Evolutionary conservation across 1,284 basidiomycete species (phyloP), one percentile per base, ranked within the genome.

Genomic region (Erythrobasidium hasegawianum): DNA sequence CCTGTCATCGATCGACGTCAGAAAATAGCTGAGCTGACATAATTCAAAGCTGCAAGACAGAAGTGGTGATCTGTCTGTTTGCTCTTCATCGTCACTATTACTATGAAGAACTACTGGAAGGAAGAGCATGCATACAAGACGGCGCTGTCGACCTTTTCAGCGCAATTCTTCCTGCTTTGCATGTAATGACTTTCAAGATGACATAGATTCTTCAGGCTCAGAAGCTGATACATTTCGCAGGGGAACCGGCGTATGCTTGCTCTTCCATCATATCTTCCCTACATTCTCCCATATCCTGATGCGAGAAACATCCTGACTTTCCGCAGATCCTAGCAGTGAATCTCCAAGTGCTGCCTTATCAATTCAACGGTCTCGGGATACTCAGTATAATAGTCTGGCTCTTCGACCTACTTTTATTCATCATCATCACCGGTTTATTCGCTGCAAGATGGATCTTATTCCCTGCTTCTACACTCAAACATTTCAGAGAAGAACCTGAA

Each of bases 31-130:
- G n/a, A n/a, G n/a, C n/a, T n/a, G n/a, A n/a, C n/a, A n/a, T n/a
- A n/a, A n/a, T n/a, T n/a, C n/a, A n/a, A n/a, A n/a, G n/a, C n/a
- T n/a, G n/a, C n/a, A n/a, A n/a, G n/a, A n/a, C n/a, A n/a, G n/a
- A n/a, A n/a, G n/a, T n/a, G n/a, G n/a, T n/a, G n/a, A n/a, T n/a
- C n/a, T n/a, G n/a, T n/a, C n/a, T n/a, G n/a, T n/a, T 33, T 33
- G 4, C 33, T 33, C 16, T 47, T 14, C 14, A 47, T 47, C n/a
- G 50, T 9, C 26, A 29, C 5, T 29, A 8, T 53, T n/a, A 53
- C n/a, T 7, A 53, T 53, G 50, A 22, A 22, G 26, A 53, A 27
- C 50, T 53, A 22, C 50, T 53, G 50, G 50, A 53, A 53, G 50
- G 7, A 53, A 8, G 50, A 53, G 16, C 7, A 47, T 24, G 50